Evolutionary conservation across 768 basidiomycete species (phyloP), one percentile per base, ranked within the genome.

Genomic region (Lentinula lateritia): DNA sequence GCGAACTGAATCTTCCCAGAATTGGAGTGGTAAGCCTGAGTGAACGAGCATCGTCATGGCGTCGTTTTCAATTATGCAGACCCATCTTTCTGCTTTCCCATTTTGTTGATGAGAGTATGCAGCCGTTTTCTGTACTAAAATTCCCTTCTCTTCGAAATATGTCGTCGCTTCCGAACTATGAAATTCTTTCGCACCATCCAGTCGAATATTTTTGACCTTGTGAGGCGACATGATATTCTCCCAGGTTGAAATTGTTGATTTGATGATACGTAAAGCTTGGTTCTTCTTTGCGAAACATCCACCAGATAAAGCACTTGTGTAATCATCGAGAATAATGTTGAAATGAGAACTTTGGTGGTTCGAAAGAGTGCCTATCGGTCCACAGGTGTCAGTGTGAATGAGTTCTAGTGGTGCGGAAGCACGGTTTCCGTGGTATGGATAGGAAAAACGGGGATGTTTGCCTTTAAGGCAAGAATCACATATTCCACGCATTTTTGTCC

Each of bases 81-180:
- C 81, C 1, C 65, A 63, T 1, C 72, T 62, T 62, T 83, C 77
- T 2, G 77, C 76, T 5, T 78, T 70, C 20, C 77, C 74, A 62
- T 82, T 83, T 54, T 80, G 75, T 66, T 79, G 73, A 2, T 76
- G 76, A 52, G 63, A 65, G 38, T 69, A 67, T 5, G 67, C 23
- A 23, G 23, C 23, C 23, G 23, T 23, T 23, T 23, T 23, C 23
- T 23, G 23, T 1, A 23, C 23, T 52, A 36, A 58, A 56, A 73
- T 72, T 6, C 73, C 73, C 34, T 65, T 34, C 46, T 66, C 16
- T 7, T n/a, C 15, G 7, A 59, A 38, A 50, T 18, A 41, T 6
- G n/a, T 18, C 20, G 7, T 28, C 1, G 45, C 23, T n/a, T 46
- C 23, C 16, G 16, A 46, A 15, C 39, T 36, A 3, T 34, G 28